Conservation (phyloP, 306 rosid genomes). For the Hippophae rhamnoides region DNA sequence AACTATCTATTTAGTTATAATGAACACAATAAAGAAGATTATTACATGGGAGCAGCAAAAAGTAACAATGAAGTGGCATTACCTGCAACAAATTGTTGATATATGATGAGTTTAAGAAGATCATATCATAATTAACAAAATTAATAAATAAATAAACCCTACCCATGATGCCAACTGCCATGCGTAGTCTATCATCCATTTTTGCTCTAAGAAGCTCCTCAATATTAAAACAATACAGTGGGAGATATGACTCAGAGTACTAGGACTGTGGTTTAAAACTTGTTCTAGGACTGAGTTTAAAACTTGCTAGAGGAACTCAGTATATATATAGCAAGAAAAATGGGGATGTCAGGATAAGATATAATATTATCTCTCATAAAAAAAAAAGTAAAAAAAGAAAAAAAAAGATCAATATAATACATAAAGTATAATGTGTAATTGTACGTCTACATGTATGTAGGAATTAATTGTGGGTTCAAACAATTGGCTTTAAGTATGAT, state of each 20-base stretch:
- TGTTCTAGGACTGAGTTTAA: too few species aligned
- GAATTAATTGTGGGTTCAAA: too few species aligned
- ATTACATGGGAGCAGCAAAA: constrained; percentile 64
- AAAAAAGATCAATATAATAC: too few species aligned
- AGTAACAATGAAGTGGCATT: constrained; percentile 67
- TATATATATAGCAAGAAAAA: too few species aligned
- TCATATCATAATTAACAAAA: neutral
- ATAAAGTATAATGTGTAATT: too few species aligned
- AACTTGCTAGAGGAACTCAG: too few species aligned
- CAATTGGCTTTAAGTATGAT: too few species aligned
- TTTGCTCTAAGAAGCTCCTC: constrained; percentile 1
- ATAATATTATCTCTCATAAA: too few species aligned
- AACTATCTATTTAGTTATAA: neutral
- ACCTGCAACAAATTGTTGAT: constrained; percentile 33
- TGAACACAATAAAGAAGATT: neutral
- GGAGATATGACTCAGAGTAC: neutral
- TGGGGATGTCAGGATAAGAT: too few species aligned
- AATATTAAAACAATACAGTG: constrained; percentile 5
- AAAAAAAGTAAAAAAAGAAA: too few species aligned
- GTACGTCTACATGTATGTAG: too few species aligned
- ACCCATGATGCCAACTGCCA: constrained; percentile 57
- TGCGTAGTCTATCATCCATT: constrained; percentile 33
- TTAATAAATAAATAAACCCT: neutral
- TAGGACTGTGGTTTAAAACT: neutral
- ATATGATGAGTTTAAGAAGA: neutral